Conservation (phyloP, 441 rosid genomes). For the Aleurites moluccanus region DNA sequence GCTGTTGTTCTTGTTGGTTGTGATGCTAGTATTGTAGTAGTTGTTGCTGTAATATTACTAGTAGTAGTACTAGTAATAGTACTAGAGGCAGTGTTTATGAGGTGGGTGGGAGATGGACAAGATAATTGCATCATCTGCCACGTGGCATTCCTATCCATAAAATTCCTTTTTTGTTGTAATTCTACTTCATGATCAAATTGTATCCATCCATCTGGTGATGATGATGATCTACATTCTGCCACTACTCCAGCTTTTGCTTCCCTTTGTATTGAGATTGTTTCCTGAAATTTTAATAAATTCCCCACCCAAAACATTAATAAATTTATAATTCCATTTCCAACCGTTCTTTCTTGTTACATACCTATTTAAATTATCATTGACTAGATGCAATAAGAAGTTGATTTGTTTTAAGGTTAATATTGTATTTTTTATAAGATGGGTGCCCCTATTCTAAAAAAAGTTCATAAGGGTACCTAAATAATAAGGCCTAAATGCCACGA, state of each 20-base stretch:
- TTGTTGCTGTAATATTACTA: neutral
- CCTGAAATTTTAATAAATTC: slow-evolving; percentile 39
- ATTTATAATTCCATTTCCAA: too few species aligned
- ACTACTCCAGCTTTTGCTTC: slow-evolving; percentile 27
- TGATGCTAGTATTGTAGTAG: slow-evolving; percentile 23
- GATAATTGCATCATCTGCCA: slow-evolving; percentile 75
- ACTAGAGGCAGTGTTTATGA: slow-evolving; percentile 34
- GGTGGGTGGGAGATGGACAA: slow-evolving; percentile 46
- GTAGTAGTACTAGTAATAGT: slow-evolving; percentile 11
- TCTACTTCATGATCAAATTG: slow-evolving; percentile 45
- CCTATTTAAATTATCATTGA: too few species aligned
- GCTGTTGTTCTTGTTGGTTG: neutral
- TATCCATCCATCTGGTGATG: slow-evolving; percentile 40
- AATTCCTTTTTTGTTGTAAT: slow-evolving; percentile 43
- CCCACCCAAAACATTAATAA: neutral
- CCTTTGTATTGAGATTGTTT: slow-evolving; percentile 37
- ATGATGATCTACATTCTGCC: slow-evolving; percentile 31
- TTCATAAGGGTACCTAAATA: slow-evolving; percentile 30
- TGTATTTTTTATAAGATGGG: neutral
- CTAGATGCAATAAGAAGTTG: too few species aligned
- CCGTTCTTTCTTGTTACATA: too few species aligned
- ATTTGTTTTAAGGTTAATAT: neutral
- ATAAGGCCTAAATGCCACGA: slow-evolving; percentile 12
- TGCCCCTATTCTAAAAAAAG: slow-evolving; percentile 8
- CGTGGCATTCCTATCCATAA: slow-evolving; percentile 60